These are phyloP conservation scores for Pulveroboletus frians DNA, from an alignment of 768 basidiomycete genomes.

Conservation along the genomic window DNA sequence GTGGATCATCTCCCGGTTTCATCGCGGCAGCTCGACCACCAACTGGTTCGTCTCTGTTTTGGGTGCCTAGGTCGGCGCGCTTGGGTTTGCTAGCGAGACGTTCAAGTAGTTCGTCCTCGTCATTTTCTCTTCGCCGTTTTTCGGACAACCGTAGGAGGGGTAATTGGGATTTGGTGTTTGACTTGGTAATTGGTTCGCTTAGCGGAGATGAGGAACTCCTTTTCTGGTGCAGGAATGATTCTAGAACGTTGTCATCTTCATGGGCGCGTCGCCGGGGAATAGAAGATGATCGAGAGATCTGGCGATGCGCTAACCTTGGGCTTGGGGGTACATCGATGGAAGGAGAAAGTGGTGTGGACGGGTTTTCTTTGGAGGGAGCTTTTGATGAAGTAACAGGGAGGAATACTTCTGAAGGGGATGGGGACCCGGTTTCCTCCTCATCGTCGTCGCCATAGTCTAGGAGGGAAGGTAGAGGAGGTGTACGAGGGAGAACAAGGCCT, in stretches of 20 bases:
- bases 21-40: slow-evolving; percentile 19
- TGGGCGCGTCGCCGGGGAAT: slow-evolving; percentile 41
- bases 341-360: slow-evolving; percentile 28
- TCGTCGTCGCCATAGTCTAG: slow-evolving; percentile 79
- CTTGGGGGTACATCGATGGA: slow-evolving; percentile 34
- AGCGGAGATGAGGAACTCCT: slow-evolving; percentile 36
- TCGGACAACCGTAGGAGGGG: slow-evolving; percentile 53
- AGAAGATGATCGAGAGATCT: slow-evolving; percentile 34
- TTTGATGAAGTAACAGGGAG: slow-evolving; percentile 12
- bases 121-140: slow-evolving; percentile 67
- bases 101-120: slow-evolving; percentile 61
- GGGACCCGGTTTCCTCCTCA: slow-evolving; percentile 34
- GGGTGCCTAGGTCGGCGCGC: slow-evolving; percentile 45
- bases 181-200: slow-evolving; percentile 23
- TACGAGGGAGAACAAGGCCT: slow-evolving; percentile 37
- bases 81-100: slow-evolving; percentile 56
- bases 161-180: slow-evolving; percentile 30
- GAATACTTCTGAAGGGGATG: slow-evolving; percentile 12
- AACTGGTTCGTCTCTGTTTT: slow-evolving; percentile 35
- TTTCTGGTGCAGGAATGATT: slow-evolving; percentile 43
- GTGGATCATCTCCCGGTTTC: slow-evolving; percentile 39
- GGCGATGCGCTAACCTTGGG: slow-evolving; percentile 37
- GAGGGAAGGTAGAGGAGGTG: slow-evolving; percentile 54
- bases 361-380: slow-evolving; percentile 11
- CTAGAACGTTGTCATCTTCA: slow-evolving; percentile 52